phyloP scores from a whole-genome alignment of 2,329 filamentous ascomycete species.

The Talaromyces rugulosus region DNA sequence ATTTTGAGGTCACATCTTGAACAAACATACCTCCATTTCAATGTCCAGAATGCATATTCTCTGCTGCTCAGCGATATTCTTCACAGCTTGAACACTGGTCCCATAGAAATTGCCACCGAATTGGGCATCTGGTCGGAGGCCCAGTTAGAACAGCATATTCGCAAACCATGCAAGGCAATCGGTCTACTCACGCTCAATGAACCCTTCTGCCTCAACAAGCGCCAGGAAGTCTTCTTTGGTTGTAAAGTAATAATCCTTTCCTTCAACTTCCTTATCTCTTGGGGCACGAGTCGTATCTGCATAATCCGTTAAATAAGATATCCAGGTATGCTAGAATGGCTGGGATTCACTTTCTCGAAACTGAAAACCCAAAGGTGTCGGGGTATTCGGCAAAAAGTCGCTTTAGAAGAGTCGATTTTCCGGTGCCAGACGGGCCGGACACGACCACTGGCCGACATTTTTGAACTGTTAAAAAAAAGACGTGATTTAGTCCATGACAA shows the following conservation, averaged over 20 bases:
- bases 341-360: constrained; percentile 29
- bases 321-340: constrained; percentile 11
- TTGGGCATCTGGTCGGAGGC: constrained; percentile 52
- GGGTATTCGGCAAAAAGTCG: constrained; percentile 39
- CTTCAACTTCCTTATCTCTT: constrained; percentile 69
- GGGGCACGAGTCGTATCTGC: constrained; percentile 75
- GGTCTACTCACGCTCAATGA: constrained; percentile 62
- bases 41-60: constrained; percentile 84
- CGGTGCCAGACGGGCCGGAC: constrained; percentile 38
- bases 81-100: constrained; percentile 74
- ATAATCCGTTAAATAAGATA: constrained; percentile 4
- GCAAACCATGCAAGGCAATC: too few relatives aligned
- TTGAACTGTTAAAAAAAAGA: constrained; percentile 3
- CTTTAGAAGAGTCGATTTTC: constrained; percentile 41
- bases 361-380: constrained; percentile 39
- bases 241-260: constrained; percentile 77
- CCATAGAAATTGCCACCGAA: constrained; percentile 87
- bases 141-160: not conserved
- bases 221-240: constrained; percentile 62
- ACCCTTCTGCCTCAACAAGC: constrained; percentile 65
- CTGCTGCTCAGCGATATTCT: constrained; percentile 66
- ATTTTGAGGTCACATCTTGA: not conserved
- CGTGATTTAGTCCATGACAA: not conserved
- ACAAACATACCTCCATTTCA: constrained; percentile 74
- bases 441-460: constrained; percentile 36